phyloP scores from a whole-genome alignment of 2,329 filamentous ascomycete genomes.

The Calonectria multiphialidica region DNA sequence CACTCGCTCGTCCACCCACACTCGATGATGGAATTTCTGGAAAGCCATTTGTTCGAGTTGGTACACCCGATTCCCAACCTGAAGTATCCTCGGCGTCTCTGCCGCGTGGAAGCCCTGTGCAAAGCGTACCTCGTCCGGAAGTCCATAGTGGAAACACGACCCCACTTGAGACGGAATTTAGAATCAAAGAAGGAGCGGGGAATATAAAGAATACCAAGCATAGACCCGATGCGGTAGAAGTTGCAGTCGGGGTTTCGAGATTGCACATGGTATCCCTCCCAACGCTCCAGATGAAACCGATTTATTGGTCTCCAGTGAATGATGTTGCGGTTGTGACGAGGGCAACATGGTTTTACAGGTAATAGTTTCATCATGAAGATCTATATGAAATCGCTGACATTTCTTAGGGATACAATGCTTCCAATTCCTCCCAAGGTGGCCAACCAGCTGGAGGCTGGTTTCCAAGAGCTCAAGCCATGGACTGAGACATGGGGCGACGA shows the following conservation, averaged over 20 bases:
- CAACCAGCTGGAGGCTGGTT: slow-evolving; percentile 93
- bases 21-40: slow-evolving; percentile 66
- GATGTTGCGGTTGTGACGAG: slow-evolving; percentile 86
- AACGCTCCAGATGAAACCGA: slow-evolving; percentile 89
- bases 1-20: slow-evolving; percentile 35
- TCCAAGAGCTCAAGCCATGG: slow-evolving; percentile 87
- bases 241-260: slow-evolving; percentile 90
- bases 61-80: slow-evolving; percentile 46
- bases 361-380: slow-evolving; percentile 25
- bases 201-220: slow-evolving; percentile 18
- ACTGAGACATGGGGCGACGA: slow-evolving; percentile 94
- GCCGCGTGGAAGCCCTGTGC: slow-evolving; percentile 10
- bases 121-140: slow-evolving; percentile 18
- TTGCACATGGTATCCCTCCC: slow-evolving; percentile 91
- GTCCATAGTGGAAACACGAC: slow-evolving; percentile 5
- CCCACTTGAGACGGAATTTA: slow-evolving; percentile 18
- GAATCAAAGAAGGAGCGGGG: slow-evolving; percentile 20
- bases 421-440: slow-evolving; percentile 88
- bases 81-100: slow-evolving; percentile 29
- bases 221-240: slow-evolving; percentile 59
- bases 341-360: slow-evolving; percentile 96
- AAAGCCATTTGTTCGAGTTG: slow-evolving; percentile 65
- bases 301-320: slow-evolving; percentile 96
- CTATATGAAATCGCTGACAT: slow-evolving; percentile 29
- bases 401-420: slow-evolving; percentile 81